Conservation (phyloP, 805 yeast species). For the Blastobotrys peoriensis region DNA sequence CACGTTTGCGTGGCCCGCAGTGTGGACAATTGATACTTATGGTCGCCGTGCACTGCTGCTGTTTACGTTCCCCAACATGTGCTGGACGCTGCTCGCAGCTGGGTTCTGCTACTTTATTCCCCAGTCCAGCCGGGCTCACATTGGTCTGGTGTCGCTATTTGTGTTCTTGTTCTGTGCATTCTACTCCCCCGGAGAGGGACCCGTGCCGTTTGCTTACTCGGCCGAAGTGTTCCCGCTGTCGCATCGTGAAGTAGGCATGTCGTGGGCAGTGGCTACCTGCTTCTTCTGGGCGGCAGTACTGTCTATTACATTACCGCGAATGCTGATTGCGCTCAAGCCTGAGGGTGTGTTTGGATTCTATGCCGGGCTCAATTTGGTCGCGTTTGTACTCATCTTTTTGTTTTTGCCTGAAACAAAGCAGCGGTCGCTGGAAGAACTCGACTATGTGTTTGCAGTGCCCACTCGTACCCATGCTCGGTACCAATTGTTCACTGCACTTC, state of each 20-base stretch:
- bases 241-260: conserved; percentile 73
- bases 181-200: conserved; percentile 81
- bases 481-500: conserved; percentile 26
- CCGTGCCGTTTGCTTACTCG: conserved; percentile 74
- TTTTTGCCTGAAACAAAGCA: conserved; percentile 63
- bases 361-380: conserved; percentile 78
- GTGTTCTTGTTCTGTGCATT: conserved; percentile 66
- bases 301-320: conserved; percentile 72
- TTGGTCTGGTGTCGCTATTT: conserved; percentile 65
- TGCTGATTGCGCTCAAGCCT: conserved; percentile 58
- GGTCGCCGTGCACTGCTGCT: conserved; percentile 61
- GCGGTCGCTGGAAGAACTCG: conserved; percentile 69
- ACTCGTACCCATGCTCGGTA: conserved; percentile 47
- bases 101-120: conserved; percentile 64
- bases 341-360: conserved; percentile 87
- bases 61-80: conserved; percentile 53
- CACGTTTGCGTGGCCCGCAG: conserved; percentile 73
- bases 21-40: conserved; percentile 65
- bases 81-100: conserved; percentile 41
- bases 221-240: conserved; percentile 69
- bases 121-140: conserved; percentile 37
- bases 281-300: conserved; percentile 46
- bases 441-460: conserved; percentile 60
- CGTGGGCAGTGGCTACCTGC: conserved; percentile 54
- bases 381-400: conserved; percentile 53